Percentiles rank a stretch among this genome's conserved stretches.
These are phyloP conservation scores for Tulasnella sp. DNA, from an alignment of 768 basidiomycete species.

Conservation along the genomic window DNA sequence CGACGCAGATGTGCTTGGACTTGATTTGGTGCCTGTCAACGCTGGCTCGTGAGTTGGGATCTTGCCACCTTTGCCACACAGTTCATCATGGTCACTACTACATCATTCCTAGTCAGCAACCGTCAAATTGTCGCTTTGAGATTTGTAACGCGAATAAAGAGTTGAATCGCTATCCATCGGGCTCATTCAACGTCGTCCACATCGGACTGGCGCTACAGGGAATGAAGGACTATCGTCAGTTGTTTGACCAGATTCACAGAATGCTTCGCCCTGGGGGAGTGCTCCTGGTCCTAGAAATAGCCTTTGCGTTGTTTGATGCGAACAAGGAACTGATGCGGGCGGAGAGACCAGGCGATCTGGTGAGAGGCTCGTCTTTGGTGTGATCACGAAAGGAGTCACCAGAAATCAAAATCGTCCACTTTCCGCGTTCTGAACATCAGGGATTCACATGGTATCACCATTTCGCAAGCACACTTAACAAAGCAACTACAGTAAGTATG, in stretches of 20 bases:
- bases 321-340: neutral
- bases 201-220: neutral
- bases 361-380: too few species aligned
- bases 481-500: too few species aligned
- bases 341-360: neutral
- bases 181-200: neutral
- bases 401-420: too few species aligned
- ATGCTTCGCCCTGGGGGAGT: neutral
- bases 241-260: neutral
- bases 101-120: neutral
- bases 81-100: neutral
- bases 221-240: neutral
- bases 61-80: neutral
- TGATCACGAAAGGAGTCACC: too few species aligned
- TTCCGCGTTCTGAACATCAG: neutral
- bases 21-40: neutral
- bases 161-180: neutral
- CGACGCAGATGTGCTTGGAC: neutral
- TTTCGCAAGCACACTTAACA: too few species aligned
- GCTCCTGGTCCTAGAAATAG: neutral
- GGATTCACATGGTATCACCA: neutral
- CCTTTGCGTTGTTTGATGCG: neutral
- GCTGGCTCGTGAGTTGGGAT: neutral
- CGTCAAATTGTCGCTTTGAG: neutral
- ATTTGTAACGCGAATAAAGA: neutral